These are phyloP conservation scores for Auriculariales sp. DNA, from an alignment of 768 basidiomycete genomes.

Conservation along the genomic window DNA sequence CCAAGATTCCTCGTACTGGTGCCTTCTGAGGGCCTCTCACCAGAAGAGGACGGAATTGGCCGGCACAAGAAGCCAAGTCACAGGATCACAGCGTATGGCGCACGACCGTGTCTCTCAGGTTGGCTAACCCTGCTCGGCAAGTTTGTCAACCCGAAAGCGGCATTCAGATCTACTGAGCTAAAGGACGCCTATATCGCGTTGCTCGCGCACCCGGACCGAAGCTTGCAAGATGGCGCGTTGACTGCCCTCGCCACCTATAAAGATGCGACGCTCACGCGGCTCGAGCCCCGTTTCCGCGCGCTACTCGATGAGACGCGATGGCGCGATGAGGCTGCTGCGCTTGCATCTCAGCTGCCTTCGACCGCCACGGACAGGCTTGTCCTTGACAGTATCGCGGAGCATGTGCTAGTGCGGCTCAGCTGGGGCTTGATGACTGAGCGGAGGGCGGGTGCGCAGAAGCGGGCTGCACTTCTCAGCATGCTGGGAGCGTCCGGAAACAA, in stretches of 20 bases:
- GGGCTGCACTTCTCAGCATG: constrained; percentile 59
- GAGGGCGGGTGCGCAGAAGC: constrained; percentile 44
- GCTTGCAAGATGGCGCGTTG: constrained; percentile 61
- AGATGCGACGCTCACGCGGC: constrained; percentile 33
- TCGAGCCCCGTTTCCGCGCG: constrained; percentile 49
- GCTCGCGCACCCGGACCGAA: constrained; percentile 72
- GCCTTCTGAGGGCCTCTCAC: no score
- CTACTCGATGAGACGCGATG: constrained; percentile 78
- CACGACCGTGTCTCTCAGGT: constrained; percentile 43
- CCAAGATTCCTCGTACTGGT: constrained; percentile 55
- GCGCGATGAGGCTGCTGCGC: constrained; percentile 70
- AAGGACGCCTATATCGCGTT: constrained; percentile 53
- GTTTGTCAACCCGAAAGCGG: constrained; percentile 84
- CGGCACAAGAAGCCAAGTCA: constrained; percentile 10
- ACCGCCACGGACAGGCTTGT: constrained; percentile 31
- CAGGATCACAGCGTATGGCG: no score
- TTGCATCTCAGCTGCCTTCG: constrained; percentile 46
- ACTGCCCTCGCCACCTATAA: constrained; percentile 77
- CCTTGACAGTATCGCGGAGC: constrained; percentile 34
- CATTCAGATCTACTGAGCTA: constrained; percentile 53
- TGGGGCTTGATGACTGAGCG: constrained; percentile 83
- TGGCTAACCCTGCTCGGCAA: constrained; percentile 85
- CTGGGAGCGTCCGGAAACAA: constrained; percentile 54
- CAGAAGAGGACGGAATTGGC: constrained; percentile 1
- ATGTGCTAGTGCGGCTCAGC: constrained; percentile 56